A percentile compares a stretch with the other conserved stretches of the same genome.
These are phyloP conservation scores for Garcileccinum viscosum DNA, from an alignment of 1,284 basidiomycete species.

Conservation along the genomic window DNA sequence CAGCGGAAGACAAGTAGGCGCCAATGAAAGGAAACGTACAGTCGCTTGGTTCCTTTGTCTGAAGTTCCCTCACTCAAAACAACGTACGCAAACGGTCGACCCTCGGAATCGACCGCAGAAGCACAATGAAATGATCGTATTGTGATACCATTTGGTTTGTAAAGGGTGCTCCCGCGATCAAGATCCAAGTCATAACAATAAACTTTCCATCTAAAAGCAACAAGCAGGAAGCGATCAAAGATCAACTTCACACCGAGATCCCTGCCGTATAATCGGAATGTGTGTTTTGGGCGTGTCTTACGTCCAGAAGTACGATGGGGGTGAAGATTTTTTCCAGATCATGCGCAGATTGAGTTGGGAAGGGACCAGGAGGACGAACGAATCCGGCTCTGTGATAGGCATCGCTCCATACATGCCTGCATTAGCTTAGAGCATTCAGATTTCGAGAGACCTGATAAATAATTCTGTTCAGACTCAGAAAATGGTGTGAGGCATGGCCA, in stretches of 20 bases:
- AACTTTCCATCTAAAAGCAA: slow-evolving; percentile 17
- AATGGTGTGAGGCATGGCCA: too few relatives aligned
- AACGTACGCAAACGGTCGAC: slow-evolving; percentile 21
- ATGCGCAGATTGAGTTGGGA: background rate
- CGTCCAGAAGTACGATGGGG: background rate
- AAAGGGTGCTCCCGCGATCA: slow-evolving; percentile 14
- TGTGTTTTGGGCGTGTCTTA: background rate
- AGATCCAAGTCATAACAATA: slow-evolving; percentile 24
- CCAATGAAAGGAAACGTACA: slow-evolving; percentile 4
- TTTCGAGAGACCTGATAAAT: slow-evolving; percentile 22
- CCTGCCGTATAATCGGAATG: slow-evolving; percentile 13
- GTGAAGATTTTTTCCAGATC: too few relatives aligned
- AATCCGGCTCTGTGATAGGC: slow-evolving; percentile 21
- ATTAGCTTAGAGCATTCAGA: slow-evolving; percentile 9
- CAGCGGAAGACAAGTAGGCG: background rate
- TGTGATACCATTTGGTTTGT: slow-evolving; percentile 6
- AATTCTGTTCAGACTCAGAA: background rate
- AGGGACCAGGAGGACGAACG: slow-evolving; percentile 26
- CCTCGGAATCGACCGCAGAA: slow-evolving; percentile 24
- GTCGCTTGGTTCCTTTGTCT: background rate
- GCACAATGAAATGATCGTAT: slow-evolving; percentile 15
- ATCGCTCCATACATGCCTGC: slow-evolving; percentile 19
- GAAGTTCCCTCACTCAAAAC: slow-evolving; percentile 16
- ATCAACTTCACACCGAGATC: slow-evolving; percentile 5
- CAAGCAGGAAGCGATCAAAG: slow-evolving; percentile 22